These are phyloP conservation scores for Saccharomycopsis amapae DNA, from an alignment of 805 yeast species.

Conservation along the genomic window DNA sequence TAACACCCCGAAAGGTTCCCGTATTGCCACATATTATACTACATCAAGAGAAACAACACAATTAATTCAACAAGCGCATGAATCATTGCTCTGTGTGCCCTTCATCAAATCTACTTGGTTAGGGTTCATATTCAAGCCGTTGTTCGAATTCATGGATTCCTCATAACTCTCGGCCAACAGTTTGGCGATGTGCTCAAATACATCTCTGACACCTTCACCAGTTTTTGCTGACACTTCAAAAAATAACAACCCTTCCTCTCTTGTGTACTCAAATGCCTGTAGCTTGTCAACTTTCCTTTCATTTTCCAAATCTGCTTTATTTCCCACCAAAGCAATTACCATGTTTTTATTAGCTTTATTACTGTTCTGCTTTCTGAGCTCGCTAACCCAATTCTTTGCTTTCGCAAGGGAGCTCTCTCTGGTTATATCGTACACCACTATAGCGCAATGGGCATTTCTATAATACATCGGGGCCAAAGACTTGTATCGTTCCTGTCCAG, in stretches of 20 bases:
- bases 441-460: conserved; percentile 72
- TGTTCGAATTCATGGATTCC: background rate
- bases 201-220: conserved; percentile 42
- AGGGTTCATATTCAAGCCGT: background rate
- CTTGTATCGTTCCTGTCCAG: conserved; percentile 76
- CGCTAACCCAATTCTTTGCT: conserved; percentile 74
- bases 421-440: conserved; percentile 72
- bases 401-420: conserved; percentile 54
- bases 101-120: background rate
- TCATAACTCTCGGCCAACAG: conserved; percentile 27
- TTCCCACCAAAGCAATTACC: conserved; percentile 68
- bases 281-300: conserved; percentile 39
- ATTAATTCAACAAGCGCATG: background rate
- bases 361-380: conserved; percentile 38
- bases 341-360: conserved; percentile 59
- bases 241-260: conserved; percentile 43
- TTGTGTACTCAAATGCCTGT: conserved; percentile 48
- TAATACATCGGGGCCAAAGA: conserved; percentile 80
- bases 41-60: background rate
- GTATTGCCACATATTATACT: background rate
- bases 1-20: background rate
- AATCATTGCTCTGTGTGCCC: background rate
- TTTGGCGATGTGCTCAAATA: conserved; percentile 44
- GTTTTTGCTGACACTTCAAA: conserved; percentile 55
- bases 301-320: conserved; percentile 51